A percentile compares a stretch with the other conserved stretches of the same genome.
phyloP scores from a whole-genome alignment of 2,329 filamentous ascomycete species.

The Fusarium tjaetaba region DNA sequence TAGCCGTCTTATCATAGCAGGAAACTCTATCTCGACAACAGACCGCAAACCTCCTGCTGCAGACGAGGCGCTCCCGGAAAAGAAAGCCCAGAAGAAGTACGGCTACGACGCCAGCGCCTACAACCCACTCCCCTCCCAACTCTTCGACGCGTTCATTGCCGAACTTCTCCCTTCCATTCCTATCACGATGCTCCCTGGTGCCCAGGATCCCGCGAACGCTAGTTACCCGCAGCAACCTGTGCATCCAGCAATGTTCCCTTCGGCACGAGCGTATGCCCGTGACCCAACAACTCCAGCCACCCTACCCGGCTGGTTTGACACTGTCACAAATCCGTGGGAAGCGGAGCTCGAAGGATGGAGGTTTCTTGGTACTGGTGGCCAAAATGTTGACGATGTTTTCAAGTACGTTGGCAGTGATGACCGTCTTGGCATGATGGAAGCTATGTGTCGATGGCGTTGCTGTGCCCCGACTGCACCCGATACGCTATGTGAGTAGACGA shows the following conservation, averaged over 20 bases:
- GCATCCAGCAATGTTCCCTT: constrained; percentile 90
- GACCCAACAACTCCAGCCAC: constrained; percentile 50
- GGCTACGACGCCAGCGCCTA: constrained; percentile 92
- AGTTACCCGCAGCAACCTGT: constrained; percentile 93
- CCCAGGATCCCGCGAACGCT: constrained; percentile 86
- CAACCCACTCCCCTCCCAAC: constrained; percentile 84
- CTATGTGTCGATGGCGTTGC: constrained; percentile 91
- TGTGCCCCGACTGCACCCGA: constrained; percentile 94
- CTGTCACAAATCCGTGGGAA: constrained; percentile 93
- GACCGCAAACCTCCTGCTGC: constrained; percentile 47
- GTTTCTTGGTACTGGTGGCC: constrained; percentile 85
- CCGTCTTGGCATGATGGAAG: constrained; percentile 89
- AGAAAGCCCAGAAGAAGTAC: constrained; percentile 77
- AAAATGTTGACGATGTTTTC: constrained; percentile 93
- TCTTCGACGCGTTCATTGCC: constrained; percentile 84
- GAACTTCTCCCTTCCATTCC: constrained; percentile 86
- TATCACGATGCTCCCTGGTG: constrained; percentile 87
- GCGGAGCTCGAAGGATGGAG: constrained; percentile 91
- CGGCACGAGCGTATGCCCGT: constrained; percentile 73
- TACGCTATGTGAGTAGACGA: constrained; percentile 78
- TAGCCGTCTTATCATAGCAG: constrained; percentile 87
- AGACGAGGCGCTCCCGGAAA: constrained; percentile 55
- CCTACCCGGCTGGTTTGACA: constrained; percentile 81
- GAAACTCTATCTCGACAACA: constrained; percentile 84
- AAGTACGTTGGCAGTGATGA: constrained; percentile 87